A percentile compares a stretch with the other conserved stretches of the same genome.
Evolutionary conservation across 1,284 basidiomycete species (phyloP).

Genomic region (Leucoagaricus sp.): DNA sequence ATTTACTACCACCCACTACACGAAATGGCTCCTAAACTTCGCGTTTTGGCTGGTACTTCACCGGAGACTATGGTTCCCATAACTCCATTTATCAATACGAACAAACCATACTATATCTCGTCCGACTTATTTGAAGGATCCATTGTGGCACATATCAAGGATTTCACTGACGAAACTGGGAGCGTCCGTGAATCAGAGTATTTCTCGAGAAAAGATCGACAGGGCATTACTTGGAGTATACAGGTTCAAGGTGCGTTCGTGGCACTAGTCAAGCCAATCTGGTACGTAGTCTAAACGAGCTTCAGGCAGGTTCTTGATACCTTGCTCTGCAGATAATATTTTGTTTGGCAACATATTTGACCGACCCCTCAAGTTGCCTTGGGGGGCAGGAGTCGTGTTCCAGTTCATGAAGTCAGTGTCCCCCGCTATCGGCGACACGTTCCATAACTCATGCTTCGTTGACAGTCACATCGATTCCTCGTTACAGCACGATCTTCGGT

Average conservation of each 20-base stretch:
- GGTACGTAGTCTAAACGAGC: background rate
- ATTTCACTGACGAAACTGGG: constrained; percentile 46
- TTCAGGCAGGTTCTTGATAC: constrained; percentile 71
- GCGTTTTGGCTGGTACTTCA: constrained; percentile 68
- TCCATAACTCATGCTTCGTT: background rate
- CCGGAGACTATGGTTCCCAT: constrained; percentile 52
- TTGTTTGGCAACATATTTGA: constrained; percentile 89
- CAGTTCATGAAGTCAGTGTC: constrained; percentile 79
- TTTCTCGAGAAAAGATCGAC: constrained; percentile 63
- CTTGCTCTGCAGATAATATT: constrained; percentile 73
- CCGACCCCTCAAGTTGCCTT: constrained; percentile 75
- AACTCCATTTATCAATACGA: constrained; percentile 61
- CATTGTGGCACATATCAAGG: constrained; percentile 72
- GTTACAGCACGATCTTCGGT: constrained; percentile 79
- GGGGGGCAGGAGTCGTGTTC: constrained; percentile 81
- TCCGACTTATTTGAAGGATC: constrained; percentile 75
- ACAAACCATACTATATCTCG: constrained; percentile 47
- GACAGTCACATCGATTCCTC: constrained; percentile 83
- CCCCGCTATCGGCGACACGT: too few species aligned
- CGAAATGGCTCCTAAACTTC: constrained; percentile 51
- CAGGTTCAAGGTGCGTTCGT: constrained; percentile 68
- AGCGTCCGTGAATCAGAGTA: constrained; percentile 53
- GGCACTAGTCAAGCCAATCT: background rate
- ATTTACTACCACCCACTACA: background rate
- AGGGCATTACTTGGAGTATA: constrained; percentile 83